Conservation (phyloP, 2,329 filamentous ascomycete genomes). For the Cadophora sp. region DNA sequence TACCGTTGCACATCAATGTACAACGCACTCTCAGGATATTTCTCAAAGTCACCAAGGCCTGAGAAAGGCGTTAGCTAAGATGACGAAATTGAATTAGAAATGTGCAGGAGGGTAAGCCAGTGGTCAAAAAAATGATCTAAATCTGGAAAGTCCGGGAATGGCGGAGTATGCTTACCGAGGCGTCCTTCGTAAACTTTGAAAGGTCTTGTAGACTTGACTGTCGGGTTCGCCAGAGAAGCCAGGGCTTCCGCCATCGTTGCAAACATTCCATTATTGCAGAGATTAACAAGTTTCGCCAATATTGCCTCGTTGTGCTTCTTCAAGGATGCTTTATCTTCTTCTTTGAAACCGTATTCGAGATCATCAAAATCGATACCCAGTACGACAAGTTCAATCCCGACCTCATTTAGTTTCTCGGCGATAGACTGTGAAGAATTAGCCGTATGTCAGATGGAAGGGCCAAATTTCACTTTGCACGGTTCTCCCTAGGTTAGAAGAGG, state of each 20-base stretch:
- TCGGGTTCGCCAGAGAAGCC: slow-evolving; percentile 77
- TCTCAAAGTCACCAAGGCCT: slow-evolving; percentile 75
- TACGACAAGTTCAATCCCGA: slow-evolving; percentile 78
- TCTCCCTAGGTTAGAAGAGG: too few relatives aligned
- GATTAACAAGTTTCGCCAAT: slow-evolving; percentile 68
- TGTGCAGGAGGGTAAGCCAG: not conserved
- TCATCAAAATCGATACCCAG: slow-evolving; percentile 97
- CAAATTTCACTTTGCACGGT: not conserved
- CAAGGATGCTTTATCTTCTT: slow-evolving; percentile 77
- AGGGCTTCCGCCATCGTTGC: slow-evolving; percentile 90
- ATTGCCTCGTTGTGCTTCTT: slow-evolving; percentile 81
- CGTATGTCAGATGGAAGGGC: not conserved
- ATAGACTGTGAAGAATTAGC: slow-evolving; percentile 59
- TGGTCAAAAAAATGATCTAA: not conserved
- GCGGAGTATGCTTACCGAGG: slow-evolving; percentile 54
- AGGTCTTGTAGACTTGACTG: slow-evolving; percentile 76
- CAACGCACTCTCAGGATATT: slow-evolving; percentile 72
- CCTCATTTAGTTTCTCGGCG: slow-evolving; percentile 73
- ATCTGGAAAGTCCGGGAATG: not conserved
- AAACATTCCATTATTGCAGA: slow-evolving; percentile 72
- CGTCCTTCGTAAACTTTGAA: slow-evolving; percentile 81
- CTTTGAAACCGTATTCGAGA: slow-evolving; percentile 85
- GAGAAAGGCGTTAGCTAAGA: not conserved
- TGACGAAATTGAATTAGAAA: not conserved
- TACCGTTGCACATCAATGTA: slow-evolving; percentile 90